Conservation (phyloP, 495 filamentous ascomycete species). For the Aspergillus ostianus region DNA sequence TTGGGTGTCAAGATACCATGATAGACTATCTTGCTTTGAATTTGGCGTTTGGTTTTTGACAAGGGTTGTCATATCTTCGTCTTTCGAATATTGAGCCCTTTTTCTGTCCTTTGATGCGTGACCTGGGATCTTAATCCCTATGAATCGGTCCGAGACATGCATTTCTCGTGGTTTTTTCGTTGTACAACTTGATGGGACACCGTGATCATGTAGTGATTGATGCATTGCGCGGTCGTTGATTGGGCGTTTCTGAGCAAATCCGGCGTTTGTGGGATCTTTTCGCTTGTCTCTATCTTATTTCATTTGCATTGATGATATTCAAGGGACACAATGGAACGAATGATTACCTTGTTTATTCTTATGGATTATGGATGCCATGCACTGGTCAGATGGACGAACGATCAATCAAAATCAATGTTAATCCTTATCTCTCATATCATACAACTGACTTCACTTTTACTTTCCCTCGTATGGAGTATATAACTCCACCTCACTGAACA, state of each 20-base stretch:
- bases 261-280: not conserved
- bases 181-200: not conserved
- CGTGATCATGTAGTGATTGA: not conserved
- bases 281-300: not conserved
- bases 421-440: no score
- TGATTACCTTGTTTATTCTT: no score
- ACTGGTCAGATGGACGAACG: not conserved
- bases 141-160: not conserved
- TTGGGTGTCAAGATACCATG: slow-evolving; percentile 38
- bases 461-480: no score
- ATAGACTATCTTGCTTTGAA: slow-evolving; percentile 36
- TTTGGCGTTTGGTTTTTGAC: slow-evolving; percentile 28
- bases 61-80: no score
- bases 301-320: not conserved
- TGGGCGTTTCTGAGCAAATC: not conserved
- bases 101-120: not conserved
- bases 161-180: not conserved
- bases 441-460: no score
- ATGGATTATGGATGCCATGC: no score
- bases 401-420: not conserved
- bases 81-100: no score
- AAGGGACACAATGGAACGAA: no score
- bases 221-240: not conserved
- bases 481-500: no score
- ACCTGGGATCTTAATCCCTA: not conserved